phyloP scores from a whole-genome alignment of 192 early-diverging fungal species.

The Dimargaris cristalligena region DNA sequence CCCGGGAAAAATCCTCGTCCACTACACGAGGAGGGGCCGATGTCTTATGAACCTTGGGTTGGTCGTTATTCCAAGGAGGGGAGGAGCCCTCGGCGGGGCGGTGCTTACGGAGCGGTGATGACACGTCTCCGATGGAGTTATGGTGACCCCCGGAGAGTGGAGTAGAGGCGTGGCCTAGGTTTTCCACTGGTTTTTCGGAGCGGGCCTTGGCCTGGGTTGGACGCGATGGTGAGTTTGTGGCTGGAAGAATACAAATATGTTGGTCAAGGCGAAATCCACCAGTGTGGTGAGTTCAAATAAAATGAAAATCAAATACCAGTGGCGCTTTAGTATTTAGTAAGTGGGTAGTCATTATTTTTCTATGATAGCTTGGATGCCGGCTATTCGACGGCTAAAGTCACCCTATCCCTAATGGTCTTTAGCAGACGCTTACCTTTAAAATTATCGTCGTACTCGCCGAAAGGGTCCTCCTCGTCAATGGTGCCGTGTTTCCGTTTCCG shows the following conservation, averaged over 20 bases:
- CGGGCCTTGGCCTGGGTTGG: not conserved
- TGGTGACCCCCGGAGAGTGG: too few relatives aligned
- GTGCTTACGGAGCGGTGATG: not conserved
- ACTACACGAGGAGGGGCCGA: conserved; percentile 10
- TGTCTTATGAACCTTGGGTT: not conserved
- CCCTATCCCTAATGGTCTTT: not conserved
- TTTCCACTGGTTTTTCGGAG: not conserved
- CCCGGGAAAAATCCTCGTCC: conserved; percentile 44
- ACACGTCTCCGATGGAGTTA: too few relatives aligned
- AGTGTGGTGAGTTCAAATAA: not conserved
- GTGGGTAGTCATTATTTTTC: not conserved
- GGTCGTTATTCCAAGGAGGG: not conserved
- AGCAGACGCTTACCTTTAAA: not conserved
- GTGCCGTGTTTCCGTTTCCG: conserved; percentile 5
- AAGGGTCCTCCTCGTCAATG: not conserved
- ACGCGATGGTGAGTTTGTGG: too few relatives aligned
- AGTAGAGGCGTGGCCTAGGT: not conserved
- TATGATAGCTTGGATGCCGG: not conserved
- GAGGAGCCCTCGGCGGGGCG: not conserved
- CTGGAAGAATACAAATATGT: not conserved
- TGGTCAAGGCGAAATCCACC: not conserved
- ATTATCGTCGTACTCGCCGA: not conserved
- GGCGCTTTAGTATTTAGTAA: not conserved
- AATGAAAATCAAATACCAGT: not conserved
- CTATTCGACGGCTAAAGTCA: not conserved